Evolutionary conservation across 345 rosid species (phyloP), one percentile per base, ranked within the genome.

Genomic region (Odontarrhena argentea): DNA sequence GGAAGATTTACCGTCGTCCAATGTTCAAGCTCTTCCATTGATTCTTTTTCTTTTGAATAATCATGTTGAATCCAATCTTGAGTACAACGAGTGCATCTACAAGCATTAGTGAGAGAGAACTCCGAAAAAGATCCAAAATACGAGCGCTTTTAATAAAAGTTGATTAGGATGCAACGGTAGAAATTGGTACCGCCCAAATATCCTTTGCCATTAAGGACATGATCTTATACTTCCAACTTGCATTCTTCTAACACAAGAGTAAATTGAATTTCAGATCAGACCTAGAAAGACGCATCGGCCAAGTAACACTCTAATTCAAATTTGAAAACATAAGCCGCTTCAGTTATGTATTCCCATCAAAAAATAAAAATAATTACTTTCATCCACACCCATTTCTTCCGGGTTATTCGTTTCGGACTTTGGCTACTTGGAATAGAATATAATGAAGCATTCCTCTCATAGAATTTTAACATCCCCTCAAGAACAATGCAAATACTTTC

Each of bases 81-180:
- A 9, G 53, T 60, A 26, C 10, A 60, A 60, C 44, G 5, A 60
- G n/a, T 28, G 41, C 28, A 14, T 60, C 53, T 26, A 60, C 30
- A 1, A 26, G 45, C 30, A n/a, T 30, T 30, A 41, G 65, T 0
- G 65, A 30, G 3, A 58, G 37, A 41, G 63, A 60, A 9, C 65
- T 41, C 1, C 40, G 38, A 5, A 44, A 60, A 1, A 26, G 65
- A 60, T 44, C 40, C 32, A 44, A 8, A 3, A 30, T 40, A 1
- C 52, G 65, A 0, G 41, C 65, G 15, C 65, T 4, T 59, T 38
- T 59, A 14, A 25, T 42, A 43, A 59, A 59, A 13, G 64, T n/a
- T n/a, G 38, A 25, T 13, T 59, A 25, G 0, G 38, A 26, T 1
- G 25, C 51, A 25, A 59, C 9, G 0, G 51, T 42, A 8, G 51